Evolutionary conservation across 768 basidiomycete species (phyloP).

Genomic region (Mycena albidolilacea): DNA sequence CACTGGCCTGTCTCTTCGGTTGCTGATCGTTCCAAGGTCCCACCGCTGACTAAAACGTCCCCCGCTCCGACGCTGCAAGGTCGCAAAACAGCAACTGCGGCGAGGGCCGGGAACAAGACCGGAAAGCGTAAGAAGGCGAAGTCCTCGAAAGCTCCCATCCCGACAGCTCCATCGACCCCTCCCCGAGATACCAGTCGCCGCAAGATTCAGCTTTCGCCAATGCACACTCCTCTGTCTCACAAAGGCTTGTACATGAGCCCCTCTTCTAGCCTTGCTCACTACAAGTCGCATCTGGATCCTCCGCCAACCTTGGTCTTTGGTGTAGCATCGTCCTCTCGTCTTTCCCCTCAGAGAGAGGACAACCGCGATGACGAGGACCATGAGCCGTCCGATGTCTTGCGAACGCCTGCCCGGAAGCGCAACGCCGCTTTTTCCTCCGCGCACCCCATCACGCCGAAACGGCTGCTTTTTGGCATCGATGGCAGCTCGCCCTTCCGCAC

Average conservation of each 20-base stretch:
- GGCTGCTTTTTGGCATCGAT: constrained; percentile 55
- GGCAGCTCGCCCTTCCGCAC: constrained; percentile 61
- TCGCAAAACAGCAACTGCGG: constrained; percentile 39
- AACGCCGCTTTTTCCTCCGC: constrained; percentile 48
- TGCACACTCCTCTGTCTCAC: constrained; percentile 78
- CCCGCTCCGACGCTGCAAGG: constrained; percentile 37
- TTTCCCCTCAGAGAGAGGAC: constrained; percentile 31
- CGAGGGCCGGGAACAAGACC: constrained; percentile 18
- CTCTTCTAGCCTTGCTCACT: constrained; percentile 74
- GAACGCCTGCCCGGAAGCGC: constrained; percentile 64
- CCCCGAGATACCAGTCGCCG: constrained; percentile 46
- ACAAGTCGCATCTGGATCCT: constrained; percentile 78
- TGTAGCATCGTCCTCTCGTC: constrained; percentile 53
- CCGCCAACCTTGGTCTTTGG: constrained; percentile 57
- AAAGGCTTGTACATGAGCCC: constrained; percentile 81
- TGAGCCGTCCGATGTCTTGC: constrained; percentile 50
- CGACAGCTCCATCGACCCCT: constrained; percentile 55
- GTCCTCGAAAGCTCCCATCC: constrained; percentile 1
- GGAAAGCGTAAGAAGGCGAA: constrained; percentile 37
- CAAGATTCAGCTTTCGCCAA: constrained; percentile 65
- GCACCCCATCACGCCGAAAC: constrained; percentile 59
- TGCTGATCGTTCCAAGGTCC: constrained; percentile 22
- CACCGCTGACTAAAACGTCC: constrained; percentile 23
- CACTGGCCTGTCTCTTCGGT: constrained; percentile 5
- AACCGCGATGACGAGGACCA: constrained; percentile 20